A percentile compares a stretch with the other conserved stretches of the same genome.
Conservation (phyloP, 2,329 filamentous ascomycete genomes). For the Huntiella abstrusa region DNA sequence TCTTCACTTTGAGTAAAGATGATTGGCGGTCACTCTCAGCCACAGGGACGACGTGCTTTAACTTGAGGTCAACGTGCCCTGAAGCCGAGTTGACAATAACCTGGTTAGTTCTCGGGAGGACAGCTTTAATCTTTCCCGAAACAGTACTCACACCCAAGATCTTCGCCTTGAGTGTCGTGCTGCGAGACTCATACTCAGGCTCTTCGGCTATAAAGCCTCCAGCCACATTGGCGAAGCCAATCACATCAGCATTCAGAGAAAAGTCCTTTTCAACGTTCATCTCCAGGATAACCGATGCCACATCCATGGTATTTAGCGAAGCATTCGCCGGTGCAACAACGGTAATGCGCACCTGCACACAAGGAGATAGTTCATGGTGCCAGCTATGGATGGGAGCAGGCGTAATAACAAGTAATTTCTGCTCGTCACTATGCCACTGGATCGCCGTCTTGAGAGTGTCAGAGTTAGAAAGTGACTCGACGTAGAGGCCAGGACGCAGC, state of each 20-base stretch:
- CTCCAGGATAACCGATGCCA: background rate
- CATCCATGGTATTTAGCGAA: background rate
- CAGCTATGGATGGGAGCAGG: background rate
- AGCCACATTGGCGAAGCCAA: background rate
- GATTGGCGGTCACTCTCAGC: background rate
- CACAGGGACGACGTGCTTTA: background rate
- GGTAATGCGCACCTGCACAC: slow-evolving; percentile 1
- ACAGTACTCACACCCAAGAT: background rate
- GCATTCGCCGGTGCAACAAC: background rate
- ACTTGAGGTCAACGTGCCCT: background rate
- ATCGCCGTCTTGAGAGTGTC: background rate
- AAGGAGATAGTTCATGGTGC: background rate
- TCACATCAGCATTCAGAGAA: background rate
- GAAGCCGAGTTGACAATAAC: slow-evolving; percentile 1
- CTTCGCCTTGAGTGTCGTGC: background rate
- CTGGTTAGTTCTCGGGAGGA: background rate
- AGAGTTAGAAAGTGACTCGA: slow-evolving; percentile 1
- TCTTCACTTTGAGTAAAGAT: background rate
- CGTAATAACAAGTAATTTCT: background rate
- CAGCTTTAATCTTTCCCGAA: background rate
- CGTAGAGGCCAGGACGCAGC: background rate
- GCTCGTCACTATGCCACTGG: background rate
- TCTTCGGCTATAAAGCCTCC: background rate
- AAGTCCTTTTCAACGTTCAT: background rate
- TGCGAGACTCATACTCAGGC: background rate